These are phyloP conservation scores for Penicillium digitatum DNA, from an alignment of 2,329 filamentous ascomycete species.

Conservation along the genomic window DNA sequence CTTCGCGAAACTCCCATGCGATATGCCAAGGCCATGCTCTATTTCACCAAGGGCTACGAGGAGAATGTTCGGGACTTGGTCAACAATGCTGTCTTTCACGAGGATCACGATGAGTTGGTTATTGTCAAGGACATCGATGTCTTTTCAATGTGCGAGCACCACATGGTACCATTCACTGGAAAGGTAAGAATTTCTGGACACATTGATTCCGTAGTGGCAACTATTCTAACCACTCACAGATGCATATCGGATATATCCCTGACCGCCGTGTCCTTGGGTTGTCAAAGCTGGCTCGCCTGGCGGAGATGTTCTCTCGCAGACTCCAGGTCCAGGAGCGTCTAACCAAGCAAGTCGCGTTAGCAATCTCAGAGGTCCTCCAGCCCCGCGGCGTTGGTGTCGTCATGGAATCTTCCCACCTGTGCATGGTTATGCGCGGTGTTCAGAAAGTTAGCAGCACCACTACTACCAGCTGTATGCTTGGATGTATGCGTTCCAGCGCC, in stretches of 20 bases:
- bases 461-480: slow-evolving; percentile 96
- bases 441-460: slow-evolving; percentile 83
- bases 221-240: slow-evolving; percentile 51
- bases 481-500: slow-evolving; percentile 84
- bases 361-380: slow-evolving; percentile 86
- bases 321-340: slow-evolving; percentile 95
- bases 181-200: slow-evolving; percentile 59
- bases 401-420: slow-evolving; percentile 93
- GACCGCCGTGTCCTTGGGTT: slow-evolving; percentile 86
- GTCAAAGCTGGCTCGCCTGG: slow-evolving; percentile 91
- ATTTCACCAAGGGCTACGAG: slow-evolving; percentile 95
- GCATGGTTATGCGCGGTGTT: slow-evolving; percentile 99
- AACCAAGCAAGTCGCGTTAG: slow-evolving; percentile 92
- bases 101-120: slow-evolving; percentile 94
- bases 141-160: slow-evolving; percentile 92
- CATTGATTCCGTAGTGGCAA: background rate
- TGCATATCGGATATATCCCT: slow-evolving; percentile 99
- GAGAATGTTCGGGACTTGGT: slow-evolving; percentile 89
- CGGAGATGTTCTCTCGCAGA: slow-evolving; percentile 91
- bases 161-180: slow-evolving; percentile 91
- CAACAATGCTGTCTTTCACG: slow-evolving; percentile 90
- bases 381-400: slow-evolving; percentile 95
- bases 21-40: slow-evolving; percentile 93
- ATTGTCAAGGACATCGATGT: slow-evolving; percentile 98
- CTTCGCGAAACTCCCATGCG: slow-evolving; percentile 68